phyloP scores from a whole-genome alignment of 345 rosid species.

The Ceriops tagal region DNA sequence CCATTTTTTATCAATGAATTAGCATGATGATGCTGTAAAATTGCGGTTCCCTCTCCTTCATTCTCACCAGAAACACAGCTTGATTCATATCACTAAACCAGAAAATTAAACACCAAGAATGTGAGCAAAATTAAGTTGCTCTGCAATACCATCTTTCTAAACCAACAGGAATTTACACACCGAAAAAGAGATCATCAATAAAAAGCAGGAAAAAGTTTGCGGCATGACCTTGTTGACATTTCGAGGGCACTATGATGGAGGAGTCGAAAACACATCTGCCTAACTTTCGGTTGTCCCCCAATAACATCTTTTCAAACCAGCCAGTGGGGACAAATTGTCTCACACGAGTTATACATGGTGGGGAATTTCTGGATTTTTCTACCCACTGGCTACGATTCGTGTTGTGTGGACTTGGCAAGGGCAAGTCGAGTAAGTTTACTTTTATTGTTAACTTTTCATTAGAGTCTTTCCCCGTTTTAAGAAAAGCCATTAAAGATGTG shows the following conservation, averaged over 20 bases:
- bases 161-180: no score
- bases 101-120: no score
- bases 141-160: no score
- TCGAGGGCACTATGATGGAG: slow-evolving; percentile 6
- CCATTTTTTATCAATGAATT: no score
- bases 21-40: no score
- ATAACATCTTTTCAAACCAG: slow-evolving; percentile 27
- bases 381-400: slow-evolving; percentile 11
- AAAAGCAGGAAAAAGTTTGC: background rate
- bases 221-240: slow-evolving; percentile 23
- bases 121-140: no score
- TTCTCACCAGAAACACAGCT: no score
- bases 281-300: slow-evolving; percentile 30
- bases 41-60: no score
- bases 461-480: slow-evolving; percentile 21
- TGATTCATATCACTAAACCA: no score
- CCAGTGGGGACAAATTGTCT: slow-evolving; percentile 5
- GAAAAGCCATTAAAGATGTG: slow-evolving; percentile 29
- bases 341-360: background rate
- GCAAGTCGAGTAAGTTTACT: background rate
- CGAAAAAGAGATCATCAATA: background rate
- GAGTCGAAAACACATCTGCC: slow-evolving; percentile 12
- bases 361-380: background rate
- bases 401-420: background rate
- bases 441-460: background rate